Conservation (phyloP, 306 rosid species). For the Lathyrus sativus region DNA sequence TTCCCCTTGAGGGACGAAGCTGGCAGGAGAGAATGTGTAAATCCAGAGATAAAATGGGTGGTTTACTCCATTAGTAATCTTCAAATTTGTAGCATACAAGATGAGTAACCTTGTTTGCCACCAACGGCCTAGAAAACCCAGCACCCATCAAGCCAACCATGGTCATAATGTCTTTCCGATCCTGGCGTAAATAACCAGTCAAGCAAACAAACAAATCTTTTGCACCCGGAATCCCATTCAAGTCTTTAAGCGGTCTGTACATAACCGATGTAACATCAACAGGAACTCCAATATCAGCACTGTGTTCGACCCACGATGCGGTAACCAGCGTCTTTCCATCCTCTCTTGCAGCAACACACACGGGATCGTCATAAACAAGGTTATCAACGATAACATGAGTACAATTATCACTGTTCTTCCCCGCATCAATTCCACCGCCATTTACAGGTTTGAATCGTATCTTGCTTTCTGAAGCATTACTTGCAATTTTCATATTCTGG, state of each 20-base stretch:
- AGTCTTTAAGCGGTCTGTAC: constrained; percentile 74
- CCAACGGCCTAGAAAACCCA: constrained; percentile 81
- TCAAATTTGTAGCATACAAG: constrained; percentile 95
- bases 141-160: constrained; percentile 94
- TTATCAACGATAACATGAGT: constrained; percentile 79
- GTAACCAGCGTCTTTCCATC: constrained; percentile 78
- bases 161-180: constrained; percentile 93
- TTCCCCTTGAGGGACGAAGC: constrained; percentile 50
- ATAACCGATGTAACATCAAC: constrained; percentile 68
- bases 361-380: constrained; percentile 65
- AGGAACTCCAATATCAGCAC: constrained; percentile 68
- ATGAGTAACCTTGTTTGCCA: constrained; percentile 88
- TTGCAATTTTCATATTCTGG: constrained; percentile 41
- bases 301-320: constrained; percentile 82
- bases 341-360: constrained; percentile 74
- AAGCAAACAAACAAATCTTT: constrained; percentile 64
- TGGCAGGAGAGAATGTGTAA: background rate
- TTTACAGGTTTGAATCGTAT: constrained; percentile 68
- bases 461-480: constrained; percentile 59
- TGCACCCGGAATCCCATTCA: constrained; percentile 80
- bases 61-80: constrained; percentile 28
- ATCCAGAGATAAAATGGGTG: background rate
- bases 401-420: constrained; percentile 58
- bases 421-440: constrained; percentile 77
- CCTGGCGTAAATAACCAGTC: constrained; percentile 93